A percentile compares a stretch with the other conserved stretches of the same genome.
phyloP scores from a whole-genome alignment of 2,329 filamentous ascomycete species.

The Didymella arachidicola region DNA sequence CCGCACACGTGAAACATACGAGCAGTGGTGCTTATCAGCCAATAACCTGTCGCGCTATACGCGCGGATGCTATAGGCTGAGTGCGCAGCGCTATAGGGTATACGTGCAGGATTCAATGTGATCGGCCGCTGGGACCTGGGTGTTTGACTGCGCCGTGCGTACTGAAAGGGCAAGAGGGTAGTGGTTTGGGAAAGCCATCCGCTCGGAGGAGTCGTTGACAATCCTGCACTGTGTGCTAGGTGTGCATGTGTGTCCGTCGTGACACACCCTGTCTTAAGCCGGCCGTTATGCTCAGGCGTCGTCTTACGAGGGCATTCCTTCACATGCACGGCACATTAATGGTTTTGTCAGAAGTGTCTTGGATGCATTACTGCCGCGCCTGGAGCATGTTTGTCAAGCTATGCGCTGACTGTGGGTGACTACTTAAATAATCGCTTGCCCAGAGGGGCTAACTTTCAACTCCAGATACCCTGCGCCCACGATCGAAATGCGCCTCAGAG shows the following conservation, averaged over 20 bases:
- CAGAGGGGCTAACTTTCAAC: background rate
- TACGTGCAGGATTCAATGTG: background rate
- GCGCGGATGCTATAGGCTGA: background rate
- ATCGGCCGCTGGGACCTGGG: background rate
- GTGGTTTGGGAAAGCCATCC: background rate
- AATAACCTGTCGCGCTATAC: background rate
- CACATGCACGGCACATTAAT: too few species aligned
- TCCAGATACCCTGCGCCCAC: background rate
- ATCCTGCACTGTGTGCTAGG: too few species aligned
- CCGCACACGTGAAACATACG: too few species aligned
- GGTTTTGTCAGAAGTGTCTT: background rate
- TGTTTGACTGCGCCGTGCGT: background rate
- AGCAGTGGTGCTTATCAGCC: background rate
- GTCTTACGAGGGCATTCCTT: too few species aligned
- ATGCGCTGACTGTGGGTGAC: constrained; percentile 2
- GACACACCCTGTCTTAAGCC: too few species aligned
- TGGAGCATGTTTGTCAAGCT: constrained; percentile 3
- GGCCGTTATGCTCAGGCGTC: too few species aligned
- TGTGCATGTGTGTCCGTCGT: too few species aligned
- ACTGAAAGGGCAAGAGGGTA: background rate
- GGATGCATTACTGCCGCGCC: constrained; percentile 6
- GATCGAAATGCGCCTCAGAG: constrained; percentile 5
- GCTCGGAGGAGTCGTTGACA: background rate
- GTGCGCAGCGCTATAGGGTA: background rate
- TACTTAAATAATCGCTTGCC: constrained; percentile 8